Conservation (phyloP, 2,329 filamentous ascomycete genomes). For the Blastomyces percursus region DNA sequence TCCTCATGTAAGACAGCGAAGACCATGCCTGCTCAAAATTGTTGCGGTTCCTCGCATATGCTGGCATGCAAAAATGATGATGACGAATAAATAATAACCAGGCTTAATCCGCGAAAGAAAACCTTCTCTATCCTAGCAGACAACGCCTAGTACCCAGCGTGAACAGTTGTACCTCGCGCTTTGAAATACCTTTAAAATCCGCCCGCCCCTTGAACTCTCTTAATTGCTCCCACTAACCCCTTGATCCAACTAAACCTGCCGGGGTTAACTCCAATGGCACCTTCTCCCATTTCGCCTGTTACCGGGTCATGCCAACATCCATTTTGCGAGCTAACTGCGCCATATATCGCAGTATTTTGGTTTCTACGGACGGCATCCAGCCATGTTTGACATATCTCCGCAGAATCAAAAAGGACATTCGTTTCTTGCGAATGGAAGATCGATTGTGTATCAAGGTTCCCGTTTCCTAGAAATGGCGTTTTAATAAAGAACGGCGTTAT, state of each 20-base stretch:
- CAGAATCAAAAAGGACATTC: conserved; percentile 62
- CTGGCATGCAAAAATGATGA: not conserved
- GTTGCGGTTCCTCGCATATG: not conserved
- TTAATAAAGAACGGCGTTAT: not conserved
- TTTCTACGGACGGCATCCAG: conserved; percentile 51
- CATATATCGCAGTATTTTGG: conserved; percentile 55
- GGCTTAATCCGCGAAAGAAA: not conserved
- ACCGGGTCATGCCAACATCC: conserved; percentile 51
- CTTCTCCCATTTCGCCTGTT: conserved; percentile 38
- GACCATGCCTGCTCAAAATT: not conserved
- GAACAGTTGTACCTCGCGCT: not conserved
- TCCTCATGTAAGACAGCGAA: not conserved
- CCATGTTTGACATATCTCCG: conserved; percentile 51
- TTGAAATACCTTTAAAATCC: conserved; percentile 36
- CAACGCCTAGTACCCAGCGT: not conserved
- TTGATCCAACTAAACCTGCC: conserved; percentile 49
- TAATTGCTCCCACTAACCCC: conserved; percentile 47
- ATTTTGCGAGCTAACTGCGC: conserved; percentile 43
- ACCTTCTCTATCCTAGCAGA: not conserved
- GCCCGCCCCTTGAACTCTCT: conserved; percentile 46
- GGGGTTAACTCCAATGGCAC: conserved; percentile 43
- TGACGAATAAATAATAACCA: not conserved
- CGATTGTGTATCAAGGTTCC: conserved; percentile 70
- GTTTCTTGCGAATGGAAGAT: conserved; percentile 72
- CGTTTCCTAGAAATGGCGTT: conserved; percentile 40